Base-by-base conservation (phyloP, 495 filamentous ascomycete genomes). In the Hypoxylon fuscum region DNA sequence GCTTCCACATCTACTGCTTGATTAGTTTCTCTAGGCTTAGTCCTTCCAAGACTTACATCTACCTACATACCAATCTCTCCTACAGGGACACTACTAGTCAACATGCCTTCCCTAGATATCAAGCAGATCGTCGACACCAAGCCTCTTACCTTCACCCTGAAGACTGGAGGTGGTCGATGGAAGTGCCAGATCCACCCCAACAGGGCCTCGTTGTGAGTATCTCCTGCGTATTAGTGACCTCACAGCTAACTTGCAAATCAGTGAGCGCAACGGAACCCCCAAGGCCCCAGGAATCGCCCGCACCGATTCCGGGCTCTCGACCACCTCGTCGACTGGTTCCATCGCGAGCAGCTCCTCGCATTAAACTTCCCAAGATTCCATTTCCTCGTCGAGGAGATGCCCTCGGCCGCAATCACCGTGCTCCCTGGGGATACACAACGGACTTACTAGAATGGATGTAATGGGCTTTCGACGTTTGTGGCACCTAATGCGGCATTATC, bases 81-180 rank as follows among this genome's bases (percentile, higher is more conserved):
- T 27, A 41, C 25, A 34, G 42, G 5, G 9, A 56, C 34, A 55
- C 8, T 43, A n/a, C 23, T 23, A n/a, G 9, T 45, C 63, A 71
- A 44, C 23, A 71, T 71, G 71, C 68, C 68, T 64, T 44, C 61
- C 60, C 27, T 58, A 20, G 60, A 69, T 22, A 55, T 77, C 59
- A 63, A 72, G 41, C n/a, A 70, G 27, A 55, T 70, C 56, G 67
- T 81, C 29, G 64, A 76, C 66, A 66, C 6, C 52, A 69, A 69
- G 56, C 70, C 66, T 23, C 38, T 80, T 61, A 67, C 59, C 56
- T 81, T 81, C 73, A 72, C 75, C 40, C 74, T 81, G 61, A 75
- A 70, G 70, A 72, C 77, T 4, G 71, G 72, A 41, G 46, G 48
- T 25, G 68, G 68, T 40, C 70, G 68, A 58, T 81, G 75, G 72